Percentiles rank a stretch among this genome's conserved stretches.
Conservation (phyloP, 2,329 filamentous ascomycete species). For the Arthrinium puccinioides region DNA sequence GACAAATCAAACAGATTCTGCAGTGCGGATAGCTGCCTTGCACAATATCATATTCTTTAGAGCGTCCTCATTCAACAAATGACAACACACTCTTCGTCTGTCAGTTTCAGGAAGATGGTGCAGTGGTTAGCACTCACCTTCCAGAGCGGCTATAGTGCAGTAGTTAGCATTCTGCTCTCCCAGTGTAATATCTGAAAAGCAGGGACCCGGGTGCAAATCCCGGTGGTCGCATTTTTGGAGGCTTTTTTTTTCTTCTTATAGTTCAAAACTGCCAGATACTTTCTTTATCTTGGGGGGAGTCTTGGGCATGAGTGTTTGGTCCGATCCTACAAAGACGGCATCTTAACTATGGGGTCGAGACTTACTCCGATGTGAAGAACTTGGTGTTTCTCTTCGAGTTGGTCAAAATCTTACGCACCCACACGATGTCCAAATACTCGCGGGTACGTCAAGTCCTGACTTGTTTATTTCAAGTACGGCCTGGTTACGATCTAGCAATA, state of each 20-base stretch:
- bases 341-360: no score
- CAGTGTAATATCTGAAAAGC: slow-evolving; percentile 9
- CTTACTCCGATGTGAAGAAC: no score
- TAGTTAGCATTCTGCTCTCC: slow-evolving; percentile 23
- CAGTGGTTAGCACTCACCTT: background rate
- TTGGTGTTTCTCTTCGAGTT: no score
- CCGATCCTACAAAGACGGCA: no score
- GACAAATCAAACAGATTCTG: background rate
- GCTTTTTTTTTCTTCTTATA: slow-evolving; percentile 5
- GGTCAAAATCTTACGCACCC: no score
- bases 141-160: slow-evolving; percentile 15
- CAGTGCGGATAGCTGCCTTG: slow-evolving; percentile 1
- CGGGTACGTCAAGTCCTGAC: background rate
- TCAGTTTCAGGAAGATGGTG: background rate
- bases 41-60: slow-evolving; percentile 5
- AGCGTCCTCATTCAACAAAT: slow-evolving; percentile 1
- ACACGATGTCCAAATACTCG: no score
- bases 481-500: no score
- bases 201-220: slow-evolving; percentile 24
- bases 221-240: slow-evolving; percentile 19
- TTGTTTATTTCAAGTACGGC: background rate
- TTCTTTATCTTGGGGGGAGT: no score
- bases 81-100: background rate
- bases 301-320: no score
- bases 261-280: no score